Conservation (phyloP, 805 yeast genomes). For the Candida xiaguanensis region DNA sequence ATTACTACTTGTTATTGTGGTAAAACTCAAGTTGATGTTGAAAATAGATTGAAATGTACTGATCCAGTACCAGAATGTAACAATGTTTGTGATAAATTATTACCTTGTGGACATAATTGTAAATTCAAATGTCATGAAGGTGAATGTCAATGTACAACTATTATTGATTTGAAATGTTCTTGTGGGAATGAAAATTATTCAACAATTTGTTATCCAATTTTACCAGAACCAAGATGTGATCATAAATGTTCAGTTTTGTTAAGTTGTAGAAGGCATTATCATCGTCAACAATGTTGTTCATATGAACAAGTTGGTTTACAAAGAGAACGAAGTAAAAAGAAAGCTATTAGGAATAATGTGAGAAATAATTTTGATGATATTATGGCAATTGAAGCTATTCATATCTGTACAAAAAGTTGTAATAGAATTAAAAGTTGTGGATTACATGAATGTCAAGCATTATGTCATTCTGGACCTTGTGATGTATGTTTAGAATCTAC, state of each 20-base stretch:
- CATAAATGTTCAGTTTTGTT: conserved; percentile 71
- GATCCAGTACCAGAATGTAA: conserved; percentile 81
- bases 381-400: conserved; percentile 64
- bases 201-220: conserved; percentile 62
- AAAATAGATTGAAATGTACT: conserved; percentile 56
- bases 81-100: conserved; percentile 53
- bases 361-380: conserved; percentile 40
- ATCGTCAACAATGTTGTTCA: conserved; percentile 65
- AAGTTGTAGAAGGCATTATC: conserved; percentile 80
- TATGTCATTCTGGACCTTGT: conserved; percentile 80
- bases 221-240: conserved; percentile 57
- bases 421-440: conserved; percentile 59
- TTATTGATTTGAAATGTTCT: conserved; percentile 51
- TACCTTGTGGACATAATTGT: conserved; percentile 75
- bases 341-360: conserved; percentile 45
- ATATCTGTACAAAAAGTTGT: conserved; percentile 68
- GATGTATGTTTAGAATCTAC: conserved; percentile 76
- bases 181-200: conserved; percentile 57
- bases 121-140: conserved; percentile 73
- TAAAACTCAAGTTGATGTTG: conserved; percentile 43
- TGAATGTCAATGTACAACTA: conserved; percentile 60
- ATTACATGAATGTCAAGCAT: conserved; percentile 59
- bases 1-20: conserved; percentile 81
- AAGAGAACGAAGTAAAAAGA: conserved; percentile 52
- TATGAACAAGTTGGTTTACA: conserved; percentile 58